phyloP scores from a whole-genome alignment of 2,329 filamentous ascomycete genomes.

The Tothia fuscella region DNA sequence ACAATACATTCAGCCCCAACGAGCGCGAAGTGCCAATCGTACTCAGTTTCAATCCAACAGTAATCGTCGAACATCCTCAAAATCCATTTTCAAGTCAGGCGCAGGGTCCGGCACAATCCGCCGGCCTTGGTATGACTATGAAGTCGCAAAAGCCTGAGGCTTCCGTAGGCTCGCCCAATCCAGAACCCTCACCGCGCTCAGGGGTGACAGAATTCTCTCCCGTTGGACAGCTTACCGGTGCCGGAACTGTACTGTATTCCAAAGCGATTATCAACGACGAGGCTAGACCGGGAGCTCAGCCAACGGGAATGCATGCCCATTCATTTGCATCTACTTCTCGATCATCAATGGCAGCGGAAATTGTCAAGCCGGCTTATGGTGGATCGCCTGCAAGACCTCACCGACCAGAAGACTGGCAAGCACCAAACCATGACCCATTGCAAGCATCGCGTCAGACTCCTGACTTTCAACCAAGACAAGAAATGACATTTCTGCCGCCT shows the following conservation, averaged over 20 bases:
- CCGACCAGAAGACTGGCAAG: not conserved
- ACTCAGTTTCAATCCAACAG: constrained; percentile 9
- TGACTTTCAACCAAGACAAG: no score
- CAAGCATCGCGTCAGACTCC: not conserved
- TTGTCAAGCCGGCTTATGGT: constrained; percentile 6
- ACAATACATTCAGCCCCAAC: constrained; percentile 11
- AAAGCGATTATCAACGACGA: constrained; percentile 1
- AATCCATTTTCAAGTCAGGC: not conserved
- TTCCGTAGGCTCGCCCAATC: not conserved
- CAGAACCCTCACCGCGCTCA: constrained; percentile 5
- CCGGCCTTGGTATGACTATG: no score
- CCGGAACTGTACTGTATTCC: not conserved
- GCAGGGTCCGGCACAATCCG: not conserved
- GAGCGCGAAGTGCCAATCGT: constrained; percentile 13
- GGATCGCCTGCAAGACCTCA: not conserved
- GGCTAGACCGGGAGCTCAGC: not conserved
- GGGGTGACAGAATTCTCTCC: constrained; percentile 6
- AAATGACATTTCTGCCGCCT: no score
- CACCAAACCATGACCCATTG: not conserved
- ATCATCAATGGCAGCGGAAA: constrained; percentile 7
- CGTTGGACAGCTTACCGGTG: constrained; percentile 5
- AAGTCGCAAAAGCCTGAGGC: not conserved
- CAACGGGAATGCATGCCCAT: not conserved
- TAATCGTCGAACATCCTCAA: not conserved
- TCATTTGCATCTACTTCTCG: not conserved